Evolutionary conservation across 345 rosid genomes (phyloP).

Genomic region (Boechera retrofracta): DNA sequence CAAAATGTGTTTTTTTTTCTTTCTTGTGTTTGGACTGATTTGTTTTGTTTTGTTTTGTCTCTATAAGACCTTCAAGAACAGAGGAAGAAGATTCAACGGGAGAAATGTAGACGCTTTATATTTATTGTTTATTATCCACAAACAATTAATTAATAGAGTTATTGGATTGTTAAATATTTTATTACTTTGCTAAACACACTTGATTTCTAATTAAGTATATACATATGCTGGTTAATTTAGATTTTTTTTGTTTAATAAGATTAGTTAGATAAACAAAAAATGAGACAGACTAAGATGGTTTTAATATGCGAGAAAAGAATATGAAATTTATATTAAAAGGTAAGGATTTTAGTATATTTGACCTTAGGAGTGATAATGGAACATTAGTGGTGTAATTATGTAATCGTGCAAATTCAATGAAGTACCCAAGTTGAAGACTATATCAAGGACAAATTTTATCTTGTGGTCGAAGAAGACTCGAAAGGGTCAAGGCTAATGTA

Average conservation of each 20-base stretch:
- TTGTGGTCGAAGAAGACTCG: not conserved
- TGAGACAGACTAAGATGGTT: not conserved
- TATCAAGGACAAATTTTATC: not conserved
- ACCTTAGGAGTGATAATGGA: conserved; percentile 22
- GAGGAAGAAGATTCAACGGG: conserved; percentile 43
- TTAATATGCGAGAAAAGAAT: not conserved
- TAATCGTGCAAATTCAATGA: conserved; percentile 10
- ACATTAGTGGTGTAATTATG: conserved; percentile 7
- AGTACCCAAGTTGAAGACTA: conserved; percentile 13
- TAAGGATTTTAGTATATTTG: not conserved
- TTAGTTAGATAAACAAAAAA: not conserved
- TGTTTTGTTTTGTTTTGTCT: not conserved
- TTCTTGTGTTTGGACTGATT: conserved; percentile 17
- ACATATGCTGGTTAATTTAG: not conserved
- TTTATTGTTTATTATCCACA: not conserved
- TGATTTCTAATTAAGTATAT: not conserved
- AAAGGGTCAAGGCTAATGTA: not conserved
- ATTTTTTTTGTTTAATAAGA: not conserved
- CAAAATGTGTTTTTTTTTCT: not conserved
- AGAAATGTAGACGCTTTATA: conserved; percentile 16
- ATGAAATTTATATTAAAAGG: not conserved
- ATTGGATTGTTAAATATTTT: not conserved
- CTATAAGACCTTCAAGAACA: conserved; percentile 1
- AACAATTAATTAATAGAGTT: not conserved
- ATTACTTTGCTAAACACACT: conserved; percentile 7